Conservation (phyloP, 257 asterid genomes). For the Ilex asprella region DNA sequence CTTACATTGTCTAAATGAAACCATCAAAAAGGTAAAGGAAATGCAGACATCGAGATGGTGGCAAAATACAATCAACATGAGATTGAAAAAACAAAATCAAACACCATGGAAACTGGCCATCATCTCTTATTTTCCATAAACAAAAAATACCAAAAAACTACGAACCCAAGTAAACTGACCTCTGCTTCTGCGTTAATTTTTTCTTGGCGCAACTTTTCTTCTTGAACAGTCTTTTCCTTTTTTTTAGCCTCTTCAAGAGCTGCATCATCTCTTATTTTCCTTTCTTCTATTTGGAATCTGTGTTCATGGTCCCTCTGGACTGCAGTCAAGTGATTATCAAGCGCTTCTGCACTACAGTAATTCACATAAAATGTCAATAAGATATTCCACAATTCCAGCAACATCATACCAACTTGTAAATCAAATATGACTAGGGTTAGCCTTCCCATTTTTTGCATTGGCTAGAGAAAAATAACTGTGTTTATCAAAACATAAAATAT, state of each 20-base stretch:
- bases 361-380: slow-evolving; percentile 21
- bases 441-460: no score
- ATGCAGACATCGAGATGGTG: neutral
- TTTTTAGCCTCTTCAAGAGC: slow-evolving; percentile 85
- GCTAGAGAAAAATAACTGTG: no score
- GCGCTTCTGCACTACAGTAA: slow-evolving; percentile 73
- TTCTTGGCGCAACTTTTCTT: slow-evolving; percentile 67
- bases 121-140: neutral
- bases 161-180: slow-evolving; percentile 27
- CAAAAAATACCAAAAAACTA: no score
- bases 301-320: slow-evolving; percentile 91
- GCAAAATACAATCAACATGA: neutral
- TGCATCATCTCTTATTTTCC: slow-evolving; percentile 80
- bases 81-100: neutral
- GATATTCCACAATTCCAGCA: neutral
- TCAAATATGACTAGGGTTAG: no score
- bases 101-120: neutral
- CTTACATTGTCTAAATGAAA: no score
- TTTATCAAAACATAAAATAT: no score
- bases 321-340: slow-evolving; percentile 79
- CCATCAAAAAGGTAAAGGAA: neutral
- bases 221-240: slow-evolving; percentile 57
- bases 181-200: slow-evolving; percentile 68
- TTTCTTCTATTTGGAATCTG: slow-evolving; percentile 82
- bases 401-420: no score